Conservation (phyloP, 352 stramenopile genomes). For the Phytophthora foliorum region DNA sequence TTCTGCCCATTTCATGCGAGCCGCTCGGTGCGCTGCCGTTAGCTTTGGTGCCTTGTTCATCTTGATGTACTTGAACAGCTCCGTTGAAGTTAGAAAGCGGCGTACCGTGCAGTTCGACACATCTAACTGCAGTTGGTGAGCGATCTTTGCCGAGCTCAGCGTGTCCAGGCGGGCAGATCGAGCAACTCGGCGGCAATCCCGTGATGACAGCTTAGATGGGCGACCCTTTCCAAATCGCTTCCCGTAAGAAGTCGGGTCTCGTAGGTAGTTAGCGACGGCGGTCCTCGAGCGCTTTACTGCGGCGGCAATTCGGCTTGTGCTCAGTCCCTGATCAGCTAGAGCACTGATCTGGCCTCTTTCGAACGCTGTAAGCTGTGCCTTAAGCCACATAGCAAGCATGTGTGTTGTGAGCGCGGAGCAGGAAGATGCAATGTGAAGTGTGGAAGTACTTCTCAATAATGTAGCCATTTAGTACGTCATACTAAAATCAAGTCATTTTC, state of each 20-base stretch:
- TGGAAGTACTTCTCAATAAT: too few species aligned
- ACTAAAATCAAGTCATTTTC: too few species aligned
- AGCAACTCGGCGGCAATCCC: background rate
- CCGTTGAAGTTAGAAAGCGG: conserved; percentile 5
- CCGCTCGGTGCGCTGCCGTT: background rate
- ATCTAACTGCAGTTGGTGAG: background rate
- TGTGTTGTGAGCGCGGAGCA: too few species aligned
- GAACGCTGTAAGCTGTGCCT: conserved; percentile 3
- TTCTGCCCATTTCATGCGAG: conserved; percentile 1
- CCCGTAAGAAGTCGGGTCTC: background rate
- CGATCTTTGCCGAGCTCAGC: conserved; percentile 10
- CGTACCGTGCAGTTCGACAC: conserved; percentile 3
- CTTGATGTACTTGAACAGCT: conserved; percentile 16
- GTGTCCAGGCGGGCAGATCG: conserved; percentile 4
- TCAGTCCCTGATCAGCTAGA: background rate
- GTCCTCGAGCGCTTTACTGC: background rate
- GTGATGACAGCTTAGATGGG: background rate
- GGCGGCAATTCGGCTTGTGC: background rate
- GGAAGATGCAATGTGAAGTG: too few species aligned
- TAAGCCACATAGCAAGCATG: conserved; percentile 1
- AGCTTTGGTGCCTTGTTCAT: conserved; percentile 22
- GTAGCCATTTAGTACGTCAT: too few species aligned
- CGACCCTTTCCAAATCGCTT: background rate
- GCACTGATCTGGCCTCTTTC: conserved; percentile 8
- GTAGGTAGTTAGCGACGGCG: background rate